phyloP scores from a whole-genome alignment of 1,284 basidiomycete species.

The Exobasidium rhododendri region DNA sequence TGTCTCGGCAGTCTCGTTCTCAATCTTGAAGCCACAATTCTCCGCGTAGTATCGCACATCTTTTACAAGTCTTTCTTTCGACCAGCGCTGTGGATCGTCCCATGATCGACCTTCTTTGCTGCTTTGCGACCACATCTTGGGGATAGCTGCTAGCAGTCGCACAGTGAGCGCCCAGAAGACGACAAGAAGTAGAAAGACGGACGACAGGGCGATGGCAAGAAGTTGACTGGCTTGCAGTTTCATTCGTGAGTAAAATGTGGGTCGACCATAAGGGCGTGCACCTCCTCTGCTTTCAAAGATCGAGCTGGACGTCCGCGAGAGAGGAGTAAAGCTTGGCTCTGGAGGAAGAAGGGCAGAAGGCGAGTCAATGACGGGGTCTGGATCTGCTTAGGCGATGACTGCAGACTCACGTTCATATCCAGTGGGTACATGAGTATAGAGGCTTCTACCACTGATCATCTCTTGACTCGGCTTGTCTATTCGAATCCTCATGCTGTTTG shows the following conservation, averaged over 20 bases:
- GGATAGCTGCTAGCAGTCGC: slow-evolving; percentile 30
- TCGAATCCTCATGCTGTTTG: slow-evolving; percentile 41
- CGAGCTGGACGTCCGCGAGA: not conserved
- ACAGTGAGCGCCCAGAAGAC: slow-evolving; percentile 55
- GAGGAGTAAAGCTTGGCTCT: slow-evolving; percentile 10
- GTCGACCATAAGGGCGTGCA: slow-evolving; percentile 34
- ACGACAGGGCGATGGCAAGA: slow-evolving; percentile 59
- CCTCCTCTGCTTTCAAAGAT: slow-evolving; percentile 40
- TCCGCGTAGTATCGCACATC: slow-evolving; percentile 63
- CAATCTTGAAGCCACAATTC: slow-evolving; percentile 62
- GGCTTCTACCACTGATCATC: slow-evolving; percentile 30
- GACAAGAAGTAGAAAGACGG: slow-evolving; percentile 59
- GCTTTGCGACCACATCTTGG: slow-evolving; percentile 19
- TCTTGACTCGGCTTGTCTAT: slow-evolving; percentile 40
- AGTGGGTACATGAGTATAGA: slow-evolving; percentile 42
- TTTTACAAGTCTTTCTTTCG: slow-evolving; percentile 59
- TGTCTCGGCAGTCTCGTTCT: slow-evolving; percentile 62
- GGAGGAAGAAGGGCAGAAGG: not conserved
- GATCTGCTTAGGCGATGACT: not conserved
- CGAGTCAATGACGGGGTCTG: slow-evolving; percentile 11
- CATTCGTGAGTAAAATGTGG: slow-evolving; percentile 33
- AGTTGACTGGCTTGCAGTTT: slow-evolving; percentile 58
- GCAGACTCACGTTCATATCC: slow-evolving; percentile 33
- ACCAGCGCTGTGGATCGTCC: slow-evolving; percentile 61
- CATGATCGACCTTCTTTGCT: slow-evolving; percentile 50